Base-by-base conservation (phyloP, 2,329 filamentous ascomycete species). In the Alternaria consortialis region DNA sequence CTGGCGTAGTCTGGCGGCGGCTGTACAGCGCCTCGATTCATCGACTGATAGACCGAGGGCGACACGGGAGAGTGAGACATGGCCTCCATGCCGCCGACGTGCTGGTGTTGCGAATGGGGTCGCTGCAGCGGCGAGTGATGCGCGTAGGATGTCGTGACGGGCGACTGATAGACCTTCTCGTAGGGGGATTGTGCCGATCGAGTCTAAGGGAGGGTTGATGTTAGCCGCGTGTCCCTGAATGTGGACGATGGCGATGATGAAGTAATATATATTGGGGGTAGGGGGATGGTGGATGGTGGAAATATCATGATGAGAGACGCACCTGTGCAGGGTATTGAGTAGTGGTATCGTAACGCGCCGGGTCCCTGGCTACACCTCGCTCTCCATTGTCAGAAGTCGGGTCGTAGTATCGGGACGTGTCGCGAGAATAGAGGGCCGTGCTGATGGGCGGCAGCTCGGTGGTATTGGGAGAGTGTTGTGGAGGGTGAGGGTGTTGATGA, bases 371-470 rank as follows among this genome's bases (percentile, higher is more conserved):
- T 75, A 76, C 34, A 62, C 63, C 43, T 63, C 72, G 71, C 59
- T 75, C 68, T 66, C 80, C 79, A 70, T 80, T 78, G 67, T 84
- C 82, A 58, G 79, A 80, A 42, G 80, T 82, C 7, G 82, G 83
- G 70, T 84, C 83, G 76, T 84, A 84, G 76, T 84, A 84, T 70
- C 79, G 79, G 55, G 80, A 79, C 17, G 75, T 74, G 63, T 80
- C 79, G 72, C 80, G 80, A 55, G 69, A 54, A 66, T 79, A 78
- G 64, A 78, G 63, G 70, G 76, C 76, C 58, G 77, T 74, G 71
- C 68, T 73, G 69, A 80, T 76, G 66, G 79, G 73, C 62, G 79
- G 80, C 46, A 81, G 75, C 63, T 77, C 77, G 65, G 77, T 70
- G 55, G 77, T 77, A 43, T 73, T 58, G 39, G 81, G 80, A 53